Percentiles rank a stretch among this genome's conserved stretches.
These are phyloP conservation scores for Aspergillus calidoustus DNA, from an alignment of 2,329 filamentous ascomycete genomes.

Conservation along the genomic window DNA sequence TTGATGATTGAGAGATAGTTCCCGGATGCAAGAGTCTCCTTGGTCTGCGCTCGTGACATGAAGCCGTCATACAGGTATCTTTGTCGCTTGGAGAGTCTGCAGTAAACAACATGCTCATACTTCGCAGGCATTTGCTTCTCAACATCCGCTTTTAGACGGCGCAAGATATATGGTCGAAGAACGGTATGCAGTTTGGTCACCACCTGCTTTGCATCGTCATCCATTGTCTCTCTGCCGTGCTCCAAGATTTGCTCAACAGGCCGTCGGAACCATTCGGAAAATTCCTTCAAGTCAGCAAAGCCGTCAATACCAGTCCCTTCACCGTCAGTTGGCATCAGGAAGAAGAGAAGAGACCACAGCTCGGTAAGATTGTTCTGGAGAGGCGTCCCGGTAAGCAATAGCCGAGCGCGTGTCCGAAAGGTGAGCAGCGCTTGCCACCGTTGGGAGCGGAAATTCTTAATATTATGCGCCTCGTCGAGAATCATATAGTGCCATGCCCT, in stretches of 20 bases:
- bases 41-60: constrained; percentile 85
- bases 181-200: constrained; percentile 95
- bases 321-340: constrained; percentile 86
- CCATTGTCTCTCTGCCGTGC: constrained; percentile 89
- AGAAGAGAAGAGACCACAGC: constrained; percentile 95
- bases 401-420: constrained; percentile 85
- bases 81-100: constrained; percentile 91
- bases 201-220: constrained; percentile 88
- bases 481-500: constrained; percentile 98
- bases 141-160: constrained; percentile 91
- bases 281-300: constrained; percentile 93
- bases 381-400: constrained; percentile 91
- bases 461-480: constrained; percentile 97
- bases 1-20: constrained; percentile 99
- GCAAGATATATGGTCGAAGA: constrained; percentile 85
- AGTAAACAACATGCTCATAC: constrained; percentile 96
- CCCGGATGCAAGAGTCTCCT: constrained; percentile 84
- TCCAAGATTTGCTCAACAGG: constrained; percentile 96
- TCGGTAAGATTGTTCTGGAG: constrained; percentile 97
- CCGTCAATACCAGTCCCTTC: constrained; percentile 77
- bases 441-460: constrained; percentile 99
- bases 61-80: constrained; percentile 96
- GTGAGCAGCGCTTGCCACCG: constrained; percentile 94
- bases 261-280: constrained; percentile 93
- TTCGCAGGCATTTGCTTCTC: constrained; percentile 99